phyloP scores from a whole-genome alignment of 1,139 yeast species.

The Candida buenavistaensis region DNA sequence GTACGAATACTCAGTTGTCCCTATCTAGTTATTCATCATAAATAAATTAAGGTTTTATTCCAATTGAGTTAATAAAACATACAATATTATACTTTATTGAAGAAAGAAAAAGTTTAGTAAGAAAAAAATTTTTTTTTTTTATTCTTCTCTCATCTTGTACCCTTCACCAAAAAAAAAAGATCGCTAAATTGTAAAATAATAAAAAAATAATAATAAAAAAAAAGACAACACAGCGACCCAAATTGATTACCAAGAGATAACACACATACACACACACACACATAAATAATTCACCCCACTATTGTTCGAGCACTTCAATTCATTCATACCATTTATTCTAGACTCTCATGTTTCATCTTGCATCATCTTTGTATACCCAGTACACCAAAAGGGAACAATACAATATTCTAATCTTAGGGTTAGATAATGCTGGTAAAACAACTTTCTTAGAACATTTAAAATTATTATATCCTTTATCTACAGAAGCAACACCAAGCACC shows the following conservation, averaged over 20 bases:
- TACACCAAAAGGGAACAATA: constrained; percentile 51
- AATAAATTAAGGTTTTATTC: constrained; percentile 1
- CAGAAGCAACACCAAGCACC: constrained; percentile 20
- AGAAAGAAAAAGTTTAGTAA: too few species aligned
- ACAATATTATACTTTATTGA: neutral
- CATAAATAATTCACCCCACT: too few species aligned
- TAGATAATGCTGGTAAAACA: constrained; percentile 96
- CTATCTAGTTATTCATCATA: constrained; percentile 28
- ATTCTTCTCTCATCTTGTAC: neutral
- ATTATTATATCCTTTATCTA: constrained; percentile 34
- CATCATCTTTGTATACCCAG: constrained; percentile 47
- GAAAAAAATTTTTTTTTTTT: too few species aligned
- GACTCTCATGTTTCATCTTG: constrained; percentile 45
- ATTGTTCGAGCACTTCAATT: neutral
- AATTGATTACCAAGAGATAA: neutral
- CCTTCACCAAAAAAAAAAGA: too few species aligned
- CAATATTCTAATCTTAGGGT: constrained; percentile 75
- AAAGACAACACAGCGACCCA: neutral
- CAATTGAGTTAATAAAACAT: neutral
- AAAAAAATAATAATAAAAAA: too few species aligned
- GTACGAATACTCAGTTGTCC: constrained; percentile 36
- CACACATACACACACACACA: neutral
- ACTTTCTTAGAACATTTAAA: constrained; percentile 48
- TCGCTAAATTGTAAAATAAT: too few species aligned
- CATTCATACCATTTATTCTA: neutral